Evolutionary conservation across 345 rosid species (phyloP), one percentile per base, ranked within the genome.

Genomic region (Bruguiera parviflora): DNA sequence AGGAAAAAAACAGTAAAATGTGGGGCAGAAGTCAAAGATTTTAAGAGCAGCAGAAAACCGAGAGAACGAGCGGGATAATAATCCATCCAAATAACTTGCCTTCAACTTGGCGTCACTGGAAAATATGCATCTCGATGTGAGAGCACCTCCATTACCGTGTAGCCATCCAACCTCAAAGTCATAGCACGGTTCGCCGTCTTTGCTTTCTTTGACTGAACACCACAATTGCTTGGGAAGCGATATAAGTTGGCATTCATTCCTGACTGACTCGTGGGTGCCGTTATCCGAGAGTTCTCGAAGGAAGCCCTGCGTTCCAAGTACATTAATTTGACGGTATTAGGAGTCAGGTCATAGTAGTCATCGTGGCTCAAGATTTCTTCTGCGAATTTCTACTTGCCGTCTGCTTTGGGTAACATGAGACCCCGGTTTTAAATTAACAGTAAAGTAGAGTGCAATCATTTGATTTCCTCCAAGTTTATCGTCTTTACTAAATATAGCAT

Each of bases 91-190:
- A 57, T 25, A 49, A 74, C 69, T 77, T 84, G 75, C 97, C 92
- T 91, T 84, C 61, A 75, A 76, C 77, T 84, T 85, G 39, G 75
- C 75, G 29, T 83, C 82, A 22, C 49, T 49, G 52, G 95, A 88
- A 80, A 95, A 87, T 77, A 73, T 73, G 79, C 89, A 92, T 64
- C 72, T 83, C 58, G 96, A 86, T 49, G 92, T 82, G 61, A 86
- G 49, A 49, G 96, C 87, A 51, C 15, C 59, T 61, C 85, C 90
- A 19, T 70, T 79, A 70, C 85, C 80, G 47, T 78, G 85, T 65
- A 83, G 61, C 99, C 99, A 95, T 63, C 97, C 96, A 0, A 78
- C 96, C 75, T 91, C 88, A 64, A 66, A 74, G 57, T 89, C 88
- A 62, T 65, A 74, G 57, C 52, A 60, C 57, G 83, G 82, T 76